Evolutionary conservation across 208 protist species (phyloP).

Genomic region (Wallacemonas rigidus): DNA sequence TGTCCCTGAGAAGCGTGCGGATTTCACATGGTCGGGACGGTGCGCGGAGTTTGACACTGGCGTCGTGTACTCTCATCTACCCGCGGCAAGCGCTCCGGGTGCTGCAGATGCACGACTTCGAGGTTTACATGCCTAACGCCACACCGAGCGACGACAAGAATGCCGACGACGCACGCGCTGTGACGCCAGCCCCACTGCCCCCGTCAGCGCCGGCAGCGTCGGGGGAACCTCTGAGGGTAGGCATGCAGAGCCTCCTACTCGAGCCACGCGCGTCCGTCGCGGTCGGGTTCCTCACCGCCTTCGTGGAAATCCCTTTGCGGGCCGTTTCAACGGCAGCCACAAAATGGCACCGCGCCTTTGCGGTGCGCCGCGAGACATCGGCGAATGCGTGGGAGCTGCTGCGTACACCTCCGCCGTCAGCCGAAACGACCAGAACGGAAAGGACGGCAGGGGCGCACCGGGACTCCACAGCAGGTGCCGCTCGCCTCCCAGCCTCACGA

Average conservation of each 20-base stretch:
- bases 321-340: not conserved
- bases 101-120: slow-evolving; percentile 9
- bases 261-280: slow-evolving; percentile 4
- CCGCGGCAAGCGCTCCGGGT: not conserved
- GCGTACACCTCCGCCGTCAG: not conserved
- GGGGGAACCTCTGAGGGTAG: not conserved
- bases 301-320: not conserved
- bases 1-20: not conserved
- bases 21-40: not conserved
- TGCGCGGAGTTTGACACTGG: not conserved
- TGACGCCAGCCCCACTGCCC: not conserved
- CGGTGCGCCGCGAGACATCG: not conserved
- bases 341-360: slow-evolving; percentile 10
- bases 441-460: no score
- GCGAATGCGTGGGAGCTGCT: not conserved
- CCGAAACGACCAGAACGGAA: no score
- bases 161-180: not conserved
- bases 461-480: no score
- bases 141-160: not conserved
- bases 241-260: not conserved
- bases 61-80: slow-evolving; percentile 5
- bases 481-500: not conserved
- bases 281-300: not conserved
- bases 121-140: slow-evolving; percentile 8
- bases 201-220: no score